phyloP scores from a whole-genome alignment of 192 early-diverging fungal species.

The Coemansia sp. region DNA sequence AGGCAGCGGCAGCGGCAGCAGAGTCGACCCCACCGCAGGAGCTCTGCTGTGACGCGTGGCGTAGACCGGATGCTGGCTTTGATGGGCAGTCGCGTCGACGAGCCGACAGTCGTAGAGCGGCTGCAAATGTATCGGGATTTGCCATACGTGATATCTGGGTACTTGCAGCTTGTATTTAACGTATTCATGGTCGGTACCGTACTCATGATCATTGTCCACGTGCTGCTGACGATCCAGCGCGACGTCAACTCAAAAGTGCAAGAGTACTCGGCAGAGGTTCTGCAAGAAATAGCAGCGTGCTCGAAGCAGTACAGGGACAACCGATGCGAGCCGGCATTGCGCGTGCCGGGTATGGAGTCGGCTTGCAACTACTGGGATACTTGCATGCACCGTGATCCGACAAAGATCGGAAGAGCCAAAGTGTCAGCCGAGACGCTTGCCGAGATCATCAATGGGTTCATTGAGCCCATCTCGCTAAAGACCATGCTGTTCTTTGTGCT shows the following conservation, averaged over 20 bases:
- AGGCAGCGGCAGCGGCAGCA: slow-evolving; percentile 16
- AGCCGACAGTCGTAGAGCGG: slow-evolving; percentile 32
- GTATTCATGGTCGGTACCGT: slow-evolving; percentile 61
- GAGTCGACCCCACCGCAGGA: not conserved
- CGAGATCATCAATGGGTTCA: slow-evolving; percentile 79
- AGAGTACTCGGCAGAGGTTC: slow-evolving; percentile 63
- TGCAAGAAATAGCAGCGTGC: slow-evolving; percentile 66
- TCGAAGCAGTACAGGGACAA: slow-evolving; percentile 65
- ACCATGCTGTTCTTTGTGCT: slow-evolving; percentile 68
- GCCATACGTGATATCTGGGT: slow-evolving; percentile 57
- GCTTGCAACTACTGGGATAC: slow-evolving; percentile 65
- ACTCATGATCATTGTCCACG: slow-evolving; percentile 67
- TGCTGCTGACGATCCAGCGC: slow-evolving; percentile 69
- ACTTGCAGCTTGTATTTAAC: slow-evolving; percentile 76
- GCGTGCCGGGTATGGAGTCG: slow-evolving; percentile 64
- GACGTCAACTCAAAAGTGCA: slow-evolving; percentile 74
- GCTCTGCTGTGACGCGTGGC: slow-evolving; percentile 24
- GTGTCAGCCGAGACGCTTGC: slow-evolving; percentile 84
- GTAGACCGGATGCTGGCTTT: slow-evolving; percentile 43
- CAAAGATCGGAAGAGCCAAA: slow-evolving; percentile 68
- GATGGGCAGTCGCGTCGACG: slow-evolving; percentile 44
- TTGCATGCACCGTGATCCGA: slow-evolving; percentile 65
- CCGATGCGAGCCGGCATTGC: slow-evolving; percentile 59
- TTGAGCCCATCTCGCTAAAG: slow-evolving; percentile 85
- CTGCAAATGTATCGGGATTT: slow-evolving; percentile 56